phyloP scores from a whole-genome alignment of 768 basidiomycete genomes.

The Mycena filopes region DNA sequence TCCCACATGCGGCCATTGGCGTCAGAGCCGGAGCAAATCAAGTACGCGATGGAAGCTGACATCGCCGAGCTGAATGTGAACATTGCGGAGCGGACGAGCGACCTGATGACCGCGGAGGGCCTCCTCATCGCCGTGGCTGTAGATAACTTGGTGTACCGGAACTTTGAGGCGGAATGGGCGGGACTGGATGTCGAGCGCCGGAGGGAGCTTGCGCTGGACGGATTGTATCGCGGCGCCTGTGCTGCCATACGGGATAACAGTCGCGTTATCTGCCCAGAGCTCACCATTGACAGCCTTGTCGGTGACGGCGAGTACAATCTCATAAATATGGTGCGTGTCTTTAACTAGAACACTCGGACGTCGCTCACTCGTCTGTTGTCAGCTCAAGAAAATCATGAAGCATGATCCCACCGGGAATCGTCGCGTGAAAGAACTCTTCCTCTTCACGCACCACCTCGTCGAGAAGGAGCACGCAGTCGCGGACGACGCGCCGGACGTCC shows the following conservation, averaged over 20 bases:
- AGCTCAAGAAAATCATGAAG: background rate
- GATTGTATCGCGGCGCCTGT: slow-evolving; percentile 3
- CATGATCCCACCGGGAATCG: slow-evolving; percentile 15
- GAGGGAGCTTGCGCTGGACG: no score
- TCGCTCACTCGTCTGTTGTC: background rate
- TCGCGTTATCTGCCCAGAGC: slow-evolving; percentile 13
- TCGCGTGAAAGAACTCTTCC: slow-evolving; percentile 10
- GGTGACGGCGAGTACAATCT: slow-evolving; percentile 21
- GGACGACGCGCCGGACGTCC: background rate
- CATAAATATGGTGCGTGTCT: slow-evolving; percentile 7
- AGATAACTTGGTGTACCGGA: background rate
- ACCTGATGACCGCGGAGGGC: background rate
- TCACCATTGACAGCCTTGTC: slow-evolving; percentile 12
- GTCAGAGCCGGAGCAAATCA: background rate
- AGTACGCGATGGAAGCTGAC: background rate
- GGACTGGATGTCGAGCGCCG: no score
- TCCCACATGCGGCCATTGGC: background rate
- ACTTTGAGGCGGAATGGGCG: background rate
- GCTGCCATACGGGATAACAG: slow-evolving; percentile 13
- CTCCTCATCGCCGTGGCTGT: background rate
- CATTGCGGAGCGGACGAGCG: background rate
- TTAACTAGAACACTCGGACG: background rate
- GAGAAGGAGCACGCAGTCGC: background rate
- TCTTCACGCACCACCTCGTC: slow-evolving; percentile 1
- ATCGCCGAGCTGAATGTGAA: background rate